These are phyloP conservation scores for Zymoseptoria brevis DNA, from an alignment of 2,329 filamentous ascomycete species.

Conservation along the genomic window DNA sequence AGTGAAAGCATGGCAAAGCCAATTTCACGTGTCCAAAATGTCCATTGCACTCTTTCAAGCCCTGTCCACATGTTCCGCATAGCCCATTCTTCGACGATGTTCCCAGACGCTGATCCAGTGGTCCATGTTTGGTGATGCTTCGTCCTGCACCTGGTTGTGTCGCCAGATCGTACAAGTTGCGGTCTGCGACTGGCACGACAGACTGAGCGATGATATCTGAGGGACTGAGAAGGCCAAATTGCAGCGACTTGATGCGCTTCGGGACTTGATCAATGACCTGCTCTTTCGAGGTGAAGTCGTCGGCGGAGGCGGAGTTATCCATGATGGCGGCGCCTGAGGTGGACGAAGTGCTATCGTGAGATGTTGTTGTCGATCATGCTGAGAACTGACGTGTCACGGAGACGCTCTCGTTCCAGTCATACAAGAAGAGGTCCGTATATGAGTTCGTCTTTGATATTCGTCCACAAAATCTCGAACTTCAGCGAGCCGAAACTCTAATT, in stretches of 20 bases:
- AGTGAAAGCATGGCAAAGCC: slow-evolving; percentile 86
- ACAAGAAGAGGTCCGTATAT: neutral
- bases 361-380: slow-evolving; percentile 7
- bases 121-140: slow-evolving; percentile 69
- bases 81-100: slow-evolving; percentile 74
- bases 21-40: slow-evolving; percentile 93
- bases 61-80: slow-evolving; percentile 77
- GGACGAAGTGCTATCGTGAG: slow-evolving; percentile 10
- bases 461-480: neutral
- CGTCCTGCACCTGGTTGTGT: slow-evolving; percentile 46
- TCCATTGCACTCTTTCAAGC: slow-evolving; percentile 77
- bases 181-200: slow-evolving; percentile 88
- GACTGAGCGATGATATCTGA: slow-evolving; percentile 94
- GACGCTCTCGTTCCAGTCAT: neutral
- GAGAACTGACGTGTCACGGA: neutral
- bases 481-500: neutral
- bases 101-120: slow-evolving; percentile 79
- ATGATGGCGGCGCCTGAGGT: slow-evolving; percentile 4
- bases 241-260: slow-evolving; percentile 85
- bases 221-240: slow-evolving; percentile 81
- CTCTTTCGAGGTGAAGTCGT: slow-evolving; percentile 51
- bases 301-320: slow-evolving; percentile 9
- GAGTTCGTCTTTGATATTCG: neutral
- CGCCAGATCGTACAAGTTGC: slow-evolving; percentile 84
- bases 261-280: slow-evolving; percentile 84